phyloP scores from a whole-genome alignment of 345 rosid genomes.

The Heritiera fomes region DNA sequence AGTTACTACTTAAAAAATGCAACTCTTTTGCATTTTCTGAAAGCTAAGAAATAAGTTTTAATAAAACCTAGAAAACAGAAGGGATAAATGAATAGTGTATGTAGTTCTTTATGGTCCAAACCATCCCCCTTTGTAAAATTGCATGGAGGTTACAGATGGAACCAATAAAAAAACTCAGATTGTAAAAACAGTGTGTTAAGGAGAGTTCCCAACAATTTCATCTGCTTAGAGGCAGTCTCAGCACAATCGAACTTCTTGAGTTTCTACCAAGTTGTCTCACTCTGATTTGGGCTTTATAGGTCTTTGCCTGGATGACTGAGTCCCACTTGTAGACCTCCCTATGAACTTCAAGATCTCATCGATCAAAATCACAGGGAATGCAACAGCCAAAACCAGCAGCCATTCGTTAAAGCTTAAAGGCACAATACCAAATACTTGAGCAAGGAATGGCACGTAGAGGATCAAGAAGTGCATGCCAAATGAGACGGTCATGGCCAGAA shows the following conservation, averaged over 20 bases:
- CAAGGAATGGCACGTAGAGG: conserved; percentile 66
- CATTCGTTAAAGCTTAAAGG: conserved; percentile 72
- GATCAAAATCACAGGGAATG: conserved; percentile 63
- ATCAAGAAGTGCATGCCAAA: conserved; percentile 68
- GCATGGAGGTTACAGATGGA: conserved; percentile 1
- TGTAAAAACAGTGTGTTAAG: not conserved
- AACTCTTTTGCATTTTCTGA: not conserved
- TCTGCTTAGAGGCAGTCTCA: not conserved
- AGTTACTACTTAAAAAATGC: not conserved
- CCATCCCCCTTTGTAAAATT: conserved; percentile 2
- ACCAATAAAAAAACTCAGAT: not conserved
- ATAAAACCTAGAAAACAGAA: conserved; percentile 1
- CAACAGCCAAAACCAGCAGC: conserved; percentile 59
- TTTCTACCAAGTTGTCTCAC: conserved; percentile 21
- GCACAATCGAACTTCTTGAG: not conserved
- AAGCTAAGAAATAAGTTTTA: conserved; percentile 4
- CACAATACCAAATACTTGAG: conserved; percentile 61
- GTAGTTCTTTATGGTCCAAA: conserved; percentile 2
- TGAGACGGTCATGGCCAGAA: conserved; percentile 62
- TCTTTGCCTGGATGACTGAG: conserved; percentile 37
- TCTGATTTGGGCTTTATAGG: conserved; percentile 59
- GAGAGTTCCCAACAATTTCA: not conserved
- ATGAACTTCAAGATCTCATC: conserved; percentile 66
- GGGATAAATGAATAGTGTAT: not conserved
- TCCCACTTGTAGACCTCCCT: conserved; percentile 63